Percentiles rank a stretch among this genome's conserved stretches.
phyloP scores from a whole-genome alignment of 176 grass and related monocot genomes.

The Carex kokanica region DNA sequence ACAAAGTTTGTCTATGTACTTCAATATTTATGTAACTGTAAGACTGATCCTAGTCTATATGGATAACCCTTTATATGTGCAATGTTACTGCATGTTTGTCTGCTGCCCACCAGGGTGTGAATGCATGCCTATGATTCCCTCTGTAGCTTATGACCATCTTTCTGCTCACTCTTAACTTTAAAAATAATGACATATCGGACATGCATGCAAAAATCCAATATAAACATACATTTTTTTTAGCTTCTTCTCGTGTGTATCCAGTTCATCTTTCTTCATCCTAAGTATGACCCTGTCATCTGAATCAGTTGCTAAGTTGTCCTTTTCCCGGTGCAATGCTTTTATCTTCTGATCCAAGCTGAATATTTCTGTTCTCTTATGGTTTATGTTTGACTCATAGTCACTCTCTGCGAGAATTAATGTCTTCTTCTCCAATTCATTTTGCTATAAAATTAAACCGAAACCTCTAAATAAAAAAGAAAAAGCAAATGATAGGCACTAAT shows the following conservation, averaged over 20 bases:
- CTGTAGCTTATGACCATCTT: neutral
- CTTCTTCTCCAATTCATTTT: conserved; percentile 89
- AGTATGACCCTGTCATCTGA: conserved; percentile 71
- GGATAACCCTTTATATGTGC: neutral
- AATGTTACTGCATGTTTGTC: neutral
- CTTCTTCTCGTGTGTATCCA: conserved; percentile 58
- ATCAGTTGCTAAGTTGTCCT: conserved; percentile 59
- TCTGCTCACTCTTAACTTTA: neutral
- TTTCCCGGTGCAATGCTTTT: conserved; percentile 62
- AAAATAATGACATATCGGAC: neutral
- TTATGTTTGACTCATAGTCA: conserved; percentile 70
- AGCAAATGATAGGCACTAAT: neutral
- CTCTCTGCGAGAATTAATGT: conserved; percentile 50
- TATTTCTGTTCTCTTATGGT: conserved; percentile 60
- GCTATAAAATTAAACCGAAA: conserved; percentile 36
- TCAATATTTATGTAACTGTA: conserved; percentile 1
- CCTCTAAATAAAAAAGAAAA: neutral
- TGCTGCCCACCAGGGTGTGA: neutral
- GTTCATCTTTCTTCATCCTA: conserved; percentile 66
- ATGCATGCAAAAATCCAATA: conserved; percentile 4
- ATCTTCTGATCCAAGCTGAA: conserved; percentile 77
- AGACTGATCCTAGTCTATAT: neutral
- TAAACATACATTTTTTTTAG: conserved; percentile 64
- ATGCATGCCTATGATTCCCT: neutral
- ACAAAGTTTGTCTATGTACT: neutral